phyloP scores from a whole-genome alignment of 1,139 yeast species.

The Lodderomyces elongisporus region DNA sequence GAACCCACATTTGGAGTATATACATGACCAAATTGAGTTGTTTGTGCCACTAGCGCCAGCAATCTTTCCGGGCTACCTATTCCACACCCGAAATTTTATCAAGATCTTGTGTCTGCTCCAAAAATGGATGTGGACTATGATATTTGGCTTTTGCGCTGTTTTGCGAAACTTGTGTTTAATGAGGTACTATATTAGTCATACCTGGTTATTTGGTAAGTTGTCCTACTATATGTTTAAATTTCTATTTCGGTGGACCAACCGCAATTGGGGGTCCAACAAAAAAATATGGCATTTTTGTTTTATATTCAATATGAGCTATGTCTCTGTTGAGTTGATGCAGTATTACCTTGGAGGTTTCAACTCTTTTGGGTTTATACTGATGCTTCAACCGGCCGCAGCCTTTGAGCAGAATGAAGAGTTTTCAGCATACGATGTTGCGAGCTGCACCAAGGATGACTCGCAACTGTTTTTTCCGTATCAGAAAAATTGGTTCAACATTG shows the following conservation, averaged over 20 bases:
- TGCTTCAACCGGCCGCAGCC: slow-evolving; percentile 30
- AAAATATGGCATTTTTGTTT: slow-evolving; percentile 67
- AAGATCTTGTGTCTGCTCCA: slow-evolving; percentile 48
- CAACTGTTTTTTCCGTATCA: slow-evolving; percentile 52
- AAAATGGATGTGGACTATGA: slow-evolving; percentile 30
- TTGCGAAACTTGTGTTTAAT: slow-evolving; percentile 53
- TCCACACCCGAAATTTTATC: slow-evolving; percentile 54
- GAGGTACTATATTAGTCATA: slow-evolving; percentile 42
- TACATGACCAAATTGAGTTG: slow-evolving; percentile 51
- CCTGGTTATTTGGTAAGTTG: slow-evolving; percentile 49
- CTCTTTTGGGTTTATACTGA: slow-evolving; percentile 37
- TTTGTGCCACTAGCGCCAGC: slow-evolving; percentile 89
- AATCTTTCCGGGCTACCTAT: slow-evolving; percentile 72
- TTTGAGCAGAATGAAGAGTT: slow-evolving; percentile 33
- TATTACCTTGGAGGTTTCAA: slow-evolving; percentile 74
- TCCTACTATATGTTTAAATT: slow-evolving; percentile 80
- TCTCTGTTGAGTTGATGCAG: slow-evolving; percentile 73
- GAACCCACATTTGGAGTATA: slow-evolving; percentile 24
- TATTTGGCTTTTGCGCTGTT: slow-evolving; percentile 61
- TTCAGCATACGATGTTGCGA: slow-evolving; percentile 17
- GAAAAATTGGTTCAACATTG: slow-evolving; percentile 56
- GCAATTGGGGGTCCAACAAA: slow-evolving; percentile 60
- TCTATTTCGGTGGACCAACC: slow-evolving; percentile 81
- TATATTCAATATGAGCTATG: slow-evolving; percentile 79
- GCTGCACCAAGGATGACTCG: slow-evolving; percentile 22